Conservation (phyloP, 1,284 basidiomycete species). For the Flammula alnicola region DNA sequence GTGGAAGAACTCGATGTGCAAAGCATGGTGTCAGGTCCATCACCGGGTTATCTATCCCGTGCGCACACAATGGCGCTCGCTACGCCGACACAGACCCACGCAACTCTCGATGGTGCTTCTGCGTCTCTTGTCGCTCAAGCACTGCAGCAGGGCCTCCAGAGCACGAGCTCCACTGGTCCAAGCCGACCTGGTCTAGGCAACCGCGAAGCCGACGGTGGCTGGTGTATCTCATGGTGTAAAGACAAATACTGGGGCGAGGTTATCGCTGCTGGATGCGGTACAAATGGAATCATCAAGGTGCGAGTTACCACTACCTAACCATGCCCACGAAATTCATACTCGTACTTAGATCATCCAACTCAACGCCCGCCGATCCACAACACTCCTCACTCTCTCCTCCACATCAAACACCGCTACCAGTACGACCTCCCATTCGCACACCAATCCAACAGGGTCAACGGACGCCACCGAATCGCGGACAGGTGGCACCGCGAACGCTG, state of each 20-base stretch:
- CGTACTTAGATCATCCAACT: conserved; percentile 26
- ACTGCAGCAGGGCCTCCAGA: conserved; percentile 45
- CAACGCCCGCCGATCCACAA: conserved; percentile 26
- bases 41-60: conserved; percentile 48
- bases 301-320: not conserved
- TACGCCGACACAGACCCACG: conserved; percentile 69
- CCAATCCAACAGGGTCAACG: conserved; percentile 5
- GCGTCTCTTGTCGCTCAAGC: conserved; percentile 65
- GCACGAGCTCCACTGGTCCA: conserved; percentile 30
- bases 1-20: conserved; percentile 83
- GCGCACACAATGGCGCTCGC: conserved; percentile 57
- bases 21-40: conserved; percentile 51
- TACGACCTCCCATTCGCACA: not conserved
- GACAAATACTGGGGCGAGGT: conserved; percentile 93
- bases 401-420: conserved; percentile 14
- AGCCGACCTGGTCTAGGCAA: conserved; percentile 60
- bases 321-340: not conserved
- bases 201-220: conserved; percentile 86
- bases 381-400: conserved; percentile 22
- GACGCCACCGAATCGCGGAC: conserved; percentile 8
- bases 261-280: conserved; percentile 77
- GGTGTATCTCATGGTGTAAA: conserved; percentile 93
- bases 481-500: not conserved
- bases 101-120: conserved; percentile 58
- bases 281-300: conserved; percentile 77